Evolutionary conservation across 2,329 filamentous ascomycete genomes (phyloP).

Genomic region (Blumeria hordei): DNA sequence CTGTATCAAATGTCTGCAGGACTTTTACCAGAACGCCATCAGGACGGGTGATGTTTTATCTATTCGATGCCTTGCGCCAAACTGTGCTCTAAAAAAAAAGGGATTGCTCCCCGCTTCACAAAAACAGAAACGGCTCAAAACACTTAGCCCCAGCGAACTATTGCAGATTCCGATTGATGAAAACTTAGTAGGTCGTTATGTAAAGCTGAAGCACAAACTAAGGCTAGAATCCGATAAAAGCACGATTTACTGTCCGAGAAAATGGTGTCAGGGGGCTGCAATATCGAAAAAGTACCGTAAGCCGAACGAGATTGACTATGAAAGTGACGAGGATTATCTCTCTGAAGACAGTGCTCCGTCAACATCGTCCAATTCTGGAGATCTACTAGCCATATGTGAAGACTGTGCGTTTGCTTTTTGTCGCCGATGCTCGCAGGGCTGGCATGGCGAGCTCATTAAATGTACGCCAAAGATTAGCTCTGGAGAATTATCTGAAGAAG

Average conservation of each 20-base stretch:
- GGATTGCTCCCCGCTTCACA: conserved; percentile 13
- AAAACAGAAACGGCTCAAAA: conserved; percentile 34
- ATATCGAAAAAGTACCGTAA: conserved; percentile 51
- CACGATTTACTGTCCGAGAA: conserved; percentile 76
- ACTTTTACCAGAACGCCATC: conserved; percentile 79
- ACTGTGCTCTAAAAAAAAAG: conserved; percentile 42
- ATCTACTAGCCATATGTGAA: conserved; percentile 63
- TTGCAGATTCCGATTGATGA: conserved; percentile 49
- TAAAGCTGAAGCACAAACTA: conserved; percentile 75
- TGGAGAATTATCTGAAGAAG: conserved; percentile 56
- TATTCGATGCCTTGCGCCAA: conserved; percentile 58
- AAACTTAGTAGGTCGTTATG: conserved; percentile 60
- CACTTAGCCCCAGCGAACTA: conserved; percentile 62
- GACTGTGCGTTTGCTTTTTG: conserved; percentile 85
- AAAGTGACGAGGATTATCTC: conserved; percentile 28
- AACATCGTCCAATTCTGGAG: conserved; percentile 18
- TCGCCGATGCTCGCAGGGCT: conserved; percentile 41
- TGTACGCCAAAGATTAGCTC: conserved; percentile 41
- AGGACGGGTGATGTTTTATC: conserved; percentile 56
- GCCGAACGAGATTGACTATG: conserved; percentile 37
- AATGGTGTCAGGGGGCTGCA: conserved; percentile 81
- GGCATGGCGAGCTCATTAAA: conserved; percentile 69
- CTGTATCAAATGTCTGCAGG: conserved; percentile 63
- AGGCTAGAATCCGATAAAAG: conserved; percentile 78
- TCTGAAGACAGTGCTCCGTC: conserved; percentile 13